phyloP scores from a whole-genome alignment of 2,329 filamentous ascomycete species.

The Curvularia sp. region DNA sequence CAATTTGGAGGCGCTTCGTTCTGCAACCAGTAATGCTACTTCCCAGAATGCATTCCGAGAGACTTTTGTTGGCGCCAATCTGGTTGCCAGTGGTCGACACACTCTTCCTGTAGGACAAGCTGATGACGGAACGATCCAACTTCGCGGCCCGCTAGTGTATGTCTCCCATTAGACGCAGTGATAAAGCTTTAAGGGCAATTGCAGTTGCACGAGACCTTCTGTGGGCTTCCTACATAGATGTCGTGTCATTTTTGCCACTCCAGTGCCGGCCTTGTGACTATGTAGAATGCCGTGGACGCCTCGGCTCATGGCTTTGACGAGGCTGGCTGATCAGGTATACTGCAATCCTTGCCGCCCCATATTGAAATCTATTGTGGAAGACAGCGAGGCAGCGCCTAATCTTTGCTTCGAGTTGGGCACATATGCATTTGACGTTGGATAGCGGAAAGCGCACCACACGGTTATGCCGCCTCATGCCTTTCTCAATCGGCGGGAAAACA shows the following conservation, averaged over 20 bases:
- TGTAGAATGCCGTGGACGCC: background rate
- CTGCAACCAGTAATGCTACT: background rate
- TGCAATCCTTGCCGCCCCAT: background rate
- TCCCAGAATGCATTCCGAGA: too few relatives aligned
- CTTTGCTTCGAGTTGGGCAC: background rate
- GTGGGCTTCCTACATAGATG: background rate
- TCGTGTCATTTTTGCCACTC: slow-evolving; percentile 1
- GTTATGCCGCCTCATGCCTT: background rate
- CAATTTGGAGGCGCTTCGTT: background rate
- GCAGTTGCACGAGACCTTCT: background rate
- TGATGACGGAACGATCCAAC: background rate
- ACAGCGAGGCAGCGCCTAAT: background rate
- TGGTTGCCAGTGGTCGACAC: background rate
- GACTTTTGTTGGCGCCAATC: background rate
- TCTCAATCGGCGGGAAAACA: too few relatives aligned
- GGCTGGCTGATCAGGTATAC: background rate
- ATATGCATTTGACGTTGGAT: background rate
- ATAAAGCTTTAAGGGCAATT: background rate
- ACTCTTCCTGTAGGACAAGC: too few relatives aligned
- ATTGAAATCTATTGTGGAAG: background rate
- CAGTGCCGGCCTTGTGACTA: background rate
- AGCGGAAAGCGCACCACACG: background rate
- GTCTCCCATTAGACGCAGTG: background rate
- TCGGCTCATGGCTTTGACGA: background rate
- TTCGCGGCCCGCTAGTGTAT: background rate